Base-by-base conservation (phyloP, 495 filamentous ascomycete genomes). In the Chaetomium cochliodes region DNA sequence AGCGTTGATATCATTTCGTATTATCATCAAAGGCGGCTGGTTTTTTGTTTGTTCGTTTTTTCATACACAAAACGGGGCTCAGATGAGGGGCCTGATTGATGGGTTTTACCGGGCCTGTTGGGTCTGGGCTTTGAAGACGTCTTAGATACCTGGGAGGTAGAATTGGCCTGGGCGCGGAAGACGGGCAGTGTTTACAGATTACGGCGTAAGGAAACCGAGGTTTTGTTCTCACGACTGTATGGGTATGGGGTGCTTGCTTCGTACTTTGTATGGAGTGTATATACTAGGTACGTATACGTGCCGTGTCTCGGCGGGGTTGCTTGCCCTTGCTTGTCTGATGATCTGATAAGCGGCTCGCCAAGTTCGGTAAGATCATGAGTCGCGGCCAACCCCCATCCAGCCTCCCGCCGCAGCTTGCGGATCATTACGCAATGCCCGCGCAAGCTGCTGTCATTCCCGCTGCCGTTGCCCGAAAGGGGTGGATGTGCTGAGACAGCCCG, bases 341-440 rank as follows among this genome's bases (percentile, higher is more conserved):
- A 58, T 58, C 56, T 58, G 56, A 46, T 58, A 58, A 58, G 42
- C 22, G 8, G n/a, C 2, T 5, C 28, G 28, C 28, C 28, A 30
- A 30, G 55, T 3, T 33, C 15, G 18, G 30, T 11, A 50, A 25
- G 22, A 52, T 39, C 22, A 33, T 53, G 51, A 8, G 15, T 56
- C 18, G 3, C 5, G 8, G 16, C 7, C 12, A 20, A 2, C n/a
- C 42, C 57, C 41, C 42, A 47, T 41, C 4, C 16, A 11, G n/a
- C 16, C 4, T 42, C 39, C 11, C 20, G 12, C 18, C 9, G 7
- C 18, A 23, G 5, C 9, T 3, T 16, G 57, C 42, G 41, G 25
- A 30, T 30, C 33, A 59, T 65, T 59, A 65, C 62, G 62, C 62
- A 65, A 65, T 65, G 55, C 25, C 42, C 33, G 30, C 62, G 62